phyloP scores from a whole-genome alignment of 768 basidiomycete species.

The Psilocybe tampanensis region DNA sequence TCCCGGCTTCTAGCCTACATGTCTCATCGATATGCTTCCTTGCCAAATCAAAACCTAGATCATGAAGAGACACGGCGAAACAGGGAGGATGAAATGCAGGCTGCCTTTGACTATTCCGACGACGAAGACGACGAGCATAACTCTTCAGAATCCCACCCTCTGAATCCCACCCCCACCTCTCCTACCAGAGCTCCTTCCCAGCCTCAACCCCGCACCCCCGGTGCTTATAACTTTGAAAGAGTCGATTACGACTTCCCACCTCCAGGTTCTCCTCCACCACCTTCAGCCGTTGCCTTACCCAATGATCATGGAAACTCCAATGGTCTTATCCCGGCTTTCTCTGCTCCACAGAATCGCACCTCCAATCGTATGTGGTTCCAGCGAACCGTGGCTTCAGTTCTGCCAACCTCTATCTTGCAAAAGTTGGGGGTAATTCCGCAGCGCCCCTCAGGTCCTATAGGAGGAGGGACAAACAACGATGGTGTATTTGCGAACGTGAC shows the following conservation, averaged over 20 bases:
- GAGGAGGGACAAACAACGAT: conserved; percentile 75
- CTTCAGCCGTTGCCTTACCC: conserved; percentile 64
- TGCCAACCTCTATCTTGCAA: conserved; percentile 53
- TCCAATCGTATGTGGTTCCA: conserved; percentile 54
- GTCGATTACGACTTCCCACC: conserved; percentile 81
- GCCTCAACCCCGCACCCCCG: conserved; percentile 33
- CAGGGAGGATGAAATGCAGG: conserved; percentile 67
- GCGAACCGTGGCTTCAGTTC: conserved; percentile 54
- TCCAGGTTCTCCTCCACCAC: conserved; percentile 78
- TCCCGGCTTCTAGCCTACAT: conserved; percentile 24
- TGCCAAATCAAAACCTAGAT: conserved; percentile 59
- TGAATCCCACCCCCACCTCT: conserved; percentile 44
- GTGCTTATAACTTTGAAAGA: conserved; percentile 78
- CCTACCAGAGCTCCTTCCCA: conserved; percentile 24
- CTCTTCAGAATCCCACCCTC: conserved; percentile 53
- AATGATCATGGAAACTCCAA: conserved; percentile 78
- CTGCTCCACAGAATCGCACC: conserved; percentile 30
- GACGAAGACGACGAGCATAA: conserved; percentile 63
- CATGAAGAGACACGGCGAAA: conserved; percentile 44
- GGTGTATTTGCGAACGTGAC: conserved; percentile 97
- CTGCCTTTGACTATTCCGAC: conserved; percentile 83
- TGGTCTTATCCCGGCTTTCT: conserved; percentile 59
- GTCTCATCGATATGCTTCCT: conserved; percentile 68
- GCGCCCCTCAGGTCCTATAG: conserved; percentile 48
- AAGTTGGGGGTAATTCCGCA: conserved; percentile 46